Evolutionary conservation across 1,139 yeast species (phyloP), one percentile per base, ranked within the genome.

Genomic region (Candida sp.): DNA sequence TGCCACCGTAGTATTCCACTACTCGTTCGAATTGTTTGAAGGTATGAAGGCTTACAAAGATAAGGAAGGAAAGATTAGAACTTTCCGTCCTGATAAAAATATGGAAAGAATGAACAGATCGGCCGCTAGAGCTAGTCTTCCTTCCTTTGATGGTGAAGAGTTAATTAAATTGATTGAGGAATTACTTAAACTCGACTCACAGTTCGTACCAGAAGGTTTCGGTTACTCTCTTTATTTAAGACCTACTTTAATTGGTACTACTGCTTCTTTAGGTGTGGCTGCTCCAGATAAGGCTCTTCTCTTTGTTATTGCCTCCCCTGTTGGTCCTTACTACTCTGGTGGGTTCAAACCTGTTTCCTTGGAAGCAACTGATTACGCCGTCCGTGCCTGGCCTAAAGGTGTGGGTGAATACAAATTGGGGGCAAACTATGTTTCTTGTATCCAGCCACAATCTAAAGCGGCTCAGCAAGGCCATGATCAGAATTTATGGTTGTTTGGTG

Each of bases 331-430:
- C 73, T 83, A 81, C 63, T 80, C 85, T 54, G 82, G 95, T 21
- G 97, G 97, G 8, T 91, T 91, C 81, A 89, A 90, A 69, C 97
- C 98, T 25, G 96, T 93, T 38, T 75, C 82, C 46, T 75, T 93
- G 49, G 97, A 91, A 70, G 98, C 98, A 51, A 89, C 97, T 30
- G 96, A 88, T 62, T 82, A 87, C 55, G 96, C 96, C 38, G 93
- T 91, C 22, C 84, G 99, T 70, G 97, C 99, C n/a, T 93, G 98
- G 98, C 98, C 98, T 57, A 97, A 97, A 57, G 99, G 98, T 63
- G 90, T 84, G 51, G 99, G 99, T 67, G 87, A 90, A 77, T 84
- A 83, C 68, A 93, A 93, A 72, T 80, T 93, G 56, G 99, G 99
- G 63, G 98, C 97, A 45, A 93, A 93, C 73, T 93, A 93, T 63